Base-by-base conservation (phyloP, 1,284 basidiomycete species). In the Thecaphora thlaspeos region DNA sequence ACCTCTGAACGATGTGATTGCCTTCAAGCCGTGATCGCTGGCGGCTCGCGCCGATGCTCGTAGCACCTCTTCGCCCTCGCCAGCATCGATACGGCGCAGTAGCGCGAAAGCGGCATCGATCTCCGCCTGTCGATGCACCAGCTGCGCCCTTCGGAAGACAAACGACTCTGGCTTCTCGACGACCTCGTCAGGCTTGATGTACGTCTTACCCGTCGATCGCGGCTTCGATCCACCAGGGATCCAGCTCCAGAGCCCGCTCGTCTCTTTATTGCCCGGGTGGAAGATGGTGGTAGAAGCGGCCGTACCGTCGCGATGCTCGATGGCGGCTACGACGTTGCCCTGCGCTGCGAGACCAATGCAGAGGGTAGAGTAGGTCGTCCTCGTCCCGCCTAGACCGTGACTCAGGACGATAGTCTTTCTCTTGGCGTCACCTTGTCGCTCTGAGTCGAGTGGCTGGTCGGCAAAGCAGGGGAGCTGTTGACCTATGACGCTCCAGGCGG, bases 241-340 rank as follows among this genome's bases (percentile, higher is more conserved):
- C 61, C 61, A 64, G 18, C 36, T 36, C 21, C 55, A 44, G 17
- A 55, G 32, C 0, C 61, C 61, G 3, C 15, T n/a, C 34, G 12
- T 45, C 49, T 11, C 55, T 48, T 3, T 10, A 23, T 12, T 15
- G n/a, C 17, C 5, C 9, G 63, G 46, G 32, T 57, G 51, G 28
- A 60, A 51, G 40, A 70, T 56, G 7, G 50, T 55, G 1, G 68
- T 70, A 2, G 50, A 64, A 3, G 71, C 55, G 0, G 51, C 50
- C 8, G 69, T 70, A 1, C 68, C 67, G 48, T 75, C 72, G 11
- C 72, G 46, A 41, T 75, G 72, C 43, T 75, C 72, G 10, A 75
- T 51, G 15, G 72, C 71, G 15, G 66, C 68, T 8, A 75, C 64
- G 17, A 75, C 50, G 24, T 70, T 57, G 22, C 72, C 72, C 2